Evolutionary conservation across 495 filamentous ascomycete species (phyloP), one percentile per base, ranked within the genome.

Genomic region (Lindgomyces ingoldianus): DNA sequence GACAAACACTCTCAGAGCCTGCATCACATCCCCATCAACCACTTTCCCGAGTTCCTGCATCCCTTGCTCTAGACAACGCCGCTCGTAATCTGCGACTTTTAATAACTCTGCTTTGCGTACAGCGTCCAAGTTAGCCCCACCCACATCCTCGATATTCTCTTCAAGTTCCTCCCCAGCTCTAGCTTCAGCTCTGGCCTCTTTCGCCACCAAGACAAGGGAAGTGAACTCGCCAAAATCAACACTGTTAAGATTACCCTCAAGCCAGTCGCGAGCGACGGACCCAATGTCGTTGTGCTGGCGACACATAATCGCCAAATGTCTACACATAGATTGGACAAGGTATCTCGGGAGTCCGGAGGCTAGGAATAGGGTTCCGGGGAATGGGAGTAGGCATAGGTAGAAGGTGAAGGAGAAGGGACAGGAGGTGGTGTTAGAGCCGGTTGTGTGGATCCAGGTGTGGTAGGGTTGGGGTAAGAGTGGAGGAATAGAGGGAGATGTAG

Each of bases 271-370:
- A 6, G 26, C 29, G 0, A 73, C 30, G 3, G 72, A 75, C 0
- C 76, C 77, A 21, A 68, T 74, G 62, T 81, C 78, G 53, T 80
- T 81, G 44, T 77, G 77, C 72, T 73, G 57, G 0, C 78, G 70
- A 58, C 72, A 76, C 70, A 78, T 69, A 14, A 55, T 70, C 1
- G 76, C 68, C 0, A 80, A 58, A 50, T 77, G 77, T 0, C 62
- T 48, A 18, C 52, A 60, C 0, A 74, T 0, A 57, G 55, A 75
- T n/a, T 70, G 16, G 1, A 62, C 60, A 0, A 78, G 44, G 39
- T 79, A 80, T 41, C 69, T 68, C 49, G 33, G 19, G n/a, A 1
- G 11, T 16, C 62, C 55, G 30, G 36, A 50, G 10, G 57, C 62
- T 33, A 75, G 60, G 47, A 57, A 11, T 25, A 65, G 45, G 18